These are phyloP conservation scores for Clonostachys solani DNA, from an alignment of 2,329 filamentous ascomycete genomes.

Conservation along the genomic window DNA sequence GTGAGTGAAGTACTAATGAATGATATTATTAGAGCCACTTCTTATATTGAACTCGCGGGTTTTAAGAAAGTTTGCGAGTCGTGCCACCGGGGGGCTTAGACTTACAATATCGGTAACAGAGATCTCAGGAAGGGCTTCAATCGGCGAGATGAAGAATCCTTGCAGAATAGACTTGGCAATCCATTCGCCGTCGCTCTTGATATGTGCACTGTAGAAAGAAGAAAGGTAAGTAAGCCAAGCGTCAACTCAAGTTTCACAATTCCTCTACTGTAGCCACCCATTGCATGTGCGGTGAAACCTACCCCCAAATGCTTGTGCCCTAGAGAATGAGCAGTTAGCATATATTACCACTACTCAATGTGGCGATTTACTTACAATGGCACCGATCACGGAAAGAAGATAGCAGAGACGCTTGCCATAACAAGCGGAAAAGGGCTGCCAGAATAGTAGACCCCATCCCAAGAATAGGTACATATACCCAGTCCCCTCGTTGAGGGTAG, in stretches of 20 bases:
- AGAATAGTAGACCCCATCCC: constrained; percentile 38
- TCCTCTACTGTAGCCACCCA: too few relatives aligned
- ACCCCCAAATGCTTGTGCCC: neutral
- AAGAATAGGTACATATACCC: constrained; percentile 38
- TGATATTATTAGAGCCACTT: neutral
- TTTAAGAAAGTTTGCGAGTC: too few relatives aligned
- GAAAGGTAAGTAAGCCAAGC: too few relatives aligned
- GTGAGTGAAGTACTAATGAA: constrained; percentile 26
- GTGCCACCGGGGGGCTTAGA: neutral
- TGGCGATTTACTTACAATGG: constrained; percentile 12
- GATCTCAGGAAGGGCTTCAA: constrained; percentile 41
- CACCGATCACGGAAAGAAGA: constrained; percentile 25
- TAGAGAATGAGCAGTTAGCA: neutral
- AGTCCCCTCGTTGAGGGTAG: constrained; percentile 30
- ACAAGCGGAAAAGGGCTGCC: constrained; percentile 40
- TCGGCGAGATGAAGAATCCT: constrained; percentile 37
- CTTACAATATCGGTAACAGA: constrained; percentile 33
- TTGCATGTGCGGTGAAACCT: neutral
- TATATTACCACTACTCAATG: neutral
- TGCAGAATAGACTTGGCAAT: constrained; percentile 36
- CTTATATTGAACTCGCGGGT: neutral
- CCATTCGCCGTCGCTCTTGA: constrained; percentile 26
- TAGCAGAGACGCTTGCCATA: constrained; percentile 37
- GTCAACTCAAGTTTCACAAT: too few relatives aligned
- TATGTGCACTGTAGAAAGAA: too few relatives aligned